A percentile compares a stretch with the other conserved stretches of the same genome.
These are phyloP conservation scores for Tulasnella sp. DNA, from an alignment of 768 basidiomycete genomes.

Conservation along the genomic window DNA sequence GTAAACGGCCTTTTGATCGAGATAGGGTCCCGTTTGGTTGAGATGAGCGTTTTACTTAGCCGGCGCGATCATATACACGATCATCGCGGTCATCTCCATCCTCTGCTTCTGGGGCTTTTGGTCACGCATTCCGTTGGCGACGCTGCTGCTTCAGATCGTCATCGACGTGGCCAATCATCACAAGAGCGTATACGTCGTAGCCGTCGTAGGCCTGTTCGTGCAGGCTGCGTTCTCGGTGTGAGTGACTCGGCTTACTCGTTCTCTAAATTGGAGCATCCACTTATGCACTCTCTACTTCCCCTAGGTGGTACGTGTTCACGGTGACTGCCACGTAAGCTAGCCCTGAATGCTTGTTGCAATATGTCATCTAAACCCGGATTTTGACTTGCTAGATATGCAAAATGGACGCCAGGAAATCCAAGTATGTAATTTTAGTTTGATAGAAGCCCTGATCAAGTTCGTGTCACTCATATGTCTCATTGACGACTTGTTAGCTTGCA, in stretches of 20 bases:
- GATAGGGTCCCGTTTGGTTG: not conserved
- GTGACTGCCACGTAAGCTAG: slow-evolving; percentile 52
- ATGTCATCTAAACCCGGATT: not conserved
- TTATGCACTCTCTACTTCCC: slow-evolving; percentile 14
- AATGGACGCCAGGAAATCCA: slow-evolving; percentile 68
- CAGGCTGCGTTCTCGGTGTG: slow-evolving; percentile 63
- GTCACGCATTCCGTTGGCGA: slow-evolving; percentile 66
- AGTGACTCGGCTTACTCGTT: slow-evolving; percentile 22
- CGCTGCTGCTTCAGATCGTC: slow-evolving; percentile 66
- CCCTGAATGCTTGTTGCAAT: not conserved
- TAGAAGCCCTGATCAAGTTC: not conserved
- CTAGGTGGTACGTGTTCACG: slow-evolving; percentile 68
- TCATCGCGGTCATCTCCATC: slow-evolving; percentile 65
- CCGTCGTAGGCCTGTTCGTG: slow-evolving; percentile 54
- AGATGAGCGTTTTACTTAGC: slow-evolving; percentile 32
- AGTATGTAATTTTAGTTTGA: slow-evolving; percentile 37
- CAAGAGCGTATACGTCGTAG: slow-evolving; percentile 66
- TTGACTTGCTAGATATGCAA: slow-evolving; percentile 34
- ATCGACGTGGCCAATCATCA: slow-evolving; percentile 82
- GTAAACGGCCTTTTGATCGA: slow-evolving; percentile 28
- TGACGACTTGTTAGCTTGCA: slow-evolving; percentile 34
- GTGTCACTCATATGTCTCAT: not conserved
- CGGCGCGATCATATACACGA: slow-evolving; percentile 63
- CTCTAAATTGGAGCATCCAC: not conserved
- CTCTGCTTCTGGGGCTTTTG: slow-evolving; percentile 63